phyloP scores from a whole-genome alignment of 805 yeast species.

The Pichia thaimueangensis region DNA sequence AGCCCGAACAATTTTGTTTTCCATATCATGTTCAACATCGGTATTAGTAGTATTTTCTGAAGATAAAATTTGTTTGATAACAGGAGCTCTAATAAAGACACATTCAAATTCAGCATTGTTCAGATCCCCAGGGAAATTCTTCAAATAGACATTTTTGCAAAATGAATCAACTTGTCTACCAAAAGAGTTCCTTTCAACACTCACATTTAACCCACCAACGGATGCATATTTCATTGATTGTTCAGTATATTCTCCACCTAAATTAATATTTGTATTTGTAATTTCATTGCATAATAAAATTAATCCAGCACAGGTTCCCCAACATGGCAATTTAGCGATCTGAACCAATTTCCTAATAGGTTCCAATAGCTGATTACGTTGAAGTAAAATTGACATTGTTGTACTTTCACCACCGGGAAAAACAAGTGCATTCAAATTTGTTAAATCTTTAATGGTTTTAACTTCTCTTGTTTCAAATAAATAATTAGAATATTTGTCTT shows the following conservation, averaged over 20 bases:
- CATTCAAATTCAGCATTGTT: conserved; percentile 22
- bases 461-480: conserved; percentile 40
- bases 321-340: conserved; percentile 45
- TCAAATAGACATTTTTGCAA: conserved; percentile 23
- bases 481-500: conserved; percentile 24
- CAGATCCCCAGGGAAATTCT: conserved; percentile 17
- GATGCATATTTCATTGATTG: conserved; percentile 31
- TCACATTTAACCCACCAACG: conserved; percentile 59
- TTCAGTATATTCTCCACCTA: conserved; percentile 15
- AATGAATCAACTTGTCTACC: conserved; percentile 74
- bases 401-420: conserved; percentile 71
- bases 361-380: conserved; percentile 50
- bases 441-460: conserved; percentile 44
- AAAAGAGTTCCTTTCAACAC: conserved; percentile 66
- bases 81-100: conserved; percentile 73
- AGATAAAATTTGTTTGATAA: conserved; percentile 32
- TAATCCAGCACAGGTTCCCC: conserved; percentile 89
- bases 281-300: conserved; percentile 55
- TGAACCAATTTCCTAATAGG: conserved; percentile 49
- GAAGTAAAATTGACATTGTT: conserved; percentile 64
- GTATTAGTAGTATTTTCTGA: neutral
- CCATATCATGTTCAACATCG: neutral
- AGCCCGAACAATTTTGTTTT: conserved; percentile 7
- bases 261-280: conserved; percentile 42
- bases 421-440: conserved; percentile 49